These are phyloP conservation scores for Leucocoprinus sp. DNA, from an alignment of 768 basidiomycete species.

Conservation along the genomic window DNA sequence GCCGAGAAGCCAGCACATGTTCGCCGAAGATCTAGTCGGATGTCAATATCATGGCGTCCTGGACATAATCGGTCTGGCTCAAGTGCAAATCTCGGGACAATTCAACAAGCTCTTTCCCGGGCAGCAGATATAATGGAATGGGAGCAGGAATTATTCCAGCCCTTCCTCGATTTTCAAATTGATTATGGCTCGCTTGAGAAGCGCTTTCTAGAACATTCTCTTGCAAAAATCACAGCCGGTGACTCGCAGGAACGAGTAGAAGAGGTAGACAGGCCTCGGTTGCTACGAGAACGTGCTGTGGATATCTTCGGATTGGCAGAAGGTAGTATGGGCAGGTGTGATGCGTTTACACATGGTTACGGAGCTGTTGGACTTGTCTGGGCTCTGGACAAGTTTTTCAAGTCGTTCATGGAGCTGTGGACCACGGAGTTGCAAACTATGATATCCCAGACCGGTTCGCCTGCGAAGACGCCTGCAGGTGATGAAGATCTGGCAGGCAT, in stretches of 20 bases:
- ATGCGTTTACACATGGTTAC: conserved; percentile 84
- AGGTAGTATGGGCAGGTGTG: conserved; percentile 68
- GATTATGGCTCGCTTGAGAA: conserved; percentile 79
- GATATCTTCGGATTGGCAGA: conserved; percentile 75
- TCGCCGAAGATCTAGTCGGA: conserved; percentile 50
- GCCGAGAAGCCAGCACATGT: conserved; percentile 24
- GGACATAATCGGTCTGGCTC: conserved; percentile 25
- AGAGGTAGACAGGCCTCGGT: conserved; percentile 45
- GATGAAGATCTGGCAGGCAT: conserved; percentile 66
- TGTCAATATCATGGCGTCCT: conserved; percentile 58
- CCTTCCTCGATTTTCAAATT: conserved; percentile 85
- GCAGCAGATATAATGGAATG: conserved; percentile 49
- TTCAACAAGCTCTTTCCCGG: conserved; percentile 17
- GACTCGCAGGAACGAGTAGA: conserved; percentile 33
- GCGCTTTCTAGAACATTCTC: conserved; percentile 51
- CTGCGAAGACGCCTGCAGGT: conserved; percentile 22
- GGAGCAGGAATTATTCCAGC: conserved; percentile 90
- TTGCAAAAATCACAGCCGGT: conserved; percentile 39
- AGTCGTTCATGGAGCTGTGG: conserved; percentile 61
- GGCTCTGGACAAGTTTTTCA: conserved; percentile 65
- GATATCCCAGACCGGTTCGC: conserved; percentile 21
- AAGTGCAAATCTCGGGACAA: conserved; percentile 12
- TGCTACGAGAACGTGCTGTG: conserved; percentile 66
- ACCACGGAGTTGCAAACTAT: conserved; percentile 42
- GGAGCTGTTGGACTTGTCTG: conserved; percentile 66